Conservation (phyloP, 352 stramenopile genomes). For the Globisporangium lucens region DNA sequence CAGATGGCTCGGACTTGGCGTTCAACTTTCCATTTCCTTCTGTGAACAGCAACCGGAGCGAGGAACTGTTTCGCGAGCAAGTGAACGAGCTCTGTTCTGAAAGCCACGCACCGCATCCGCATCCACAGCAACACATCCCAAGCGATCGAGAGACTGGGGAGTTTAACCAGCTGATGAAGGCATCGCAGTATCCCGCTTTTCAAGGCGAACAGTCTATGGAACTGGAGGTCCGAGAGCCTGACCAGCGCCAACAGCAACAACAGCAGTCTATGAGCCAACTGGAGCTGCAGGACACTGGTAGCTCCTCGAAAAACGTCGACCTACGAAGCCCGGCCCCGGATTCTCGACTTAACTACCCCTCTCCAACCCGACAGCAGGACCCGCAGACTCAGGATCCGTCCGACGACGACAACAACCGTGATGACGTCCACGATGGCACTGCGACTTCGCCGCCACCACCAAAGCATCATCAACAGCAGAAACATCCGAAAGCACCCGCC, state of each 20-base stretch:
- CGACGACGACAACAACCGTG: neutral
- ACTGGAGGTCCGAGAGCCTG: neutral
- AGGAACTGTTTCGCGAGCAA: conserved; percentile 1
- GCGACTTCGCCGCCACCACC: neutral
- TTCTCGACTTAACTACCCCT: neutral
- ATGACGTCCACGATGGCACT: neutral
- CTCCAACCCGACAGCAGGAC: neutral
- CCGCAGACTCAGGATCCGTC: neutral
- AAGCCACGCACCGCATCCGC: neutral
- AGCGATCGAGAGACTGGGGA: neutral
- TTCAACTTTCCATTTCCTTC: conserved; percentile 29
- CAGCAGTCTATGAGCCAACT: too few relatives aligned
- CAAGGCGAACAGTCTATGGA: neutral
- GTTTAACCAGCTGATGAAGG: neutral
- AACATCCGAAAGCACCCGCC: neutral
- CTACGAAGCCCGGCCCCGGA: too few relatives aligned
- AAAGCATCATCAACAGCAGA: neutral
- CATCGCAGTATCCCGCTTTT: neutral
- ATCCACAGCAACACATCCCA: neutral
- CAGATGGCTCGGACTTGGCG: conserved; percentile 16
- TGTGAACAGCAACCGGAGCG: conserved; percentile 3
- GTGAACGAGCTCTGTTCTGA: neutral
- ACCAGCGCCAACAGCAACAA: neutral
- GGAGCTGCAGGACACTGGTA: too few relatives aligned
- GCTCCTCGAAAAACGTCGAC: too few relatives aligned